Conservation (phyloP, 352 stramenopile species). For the Globisporangium radiosum region DNA sequence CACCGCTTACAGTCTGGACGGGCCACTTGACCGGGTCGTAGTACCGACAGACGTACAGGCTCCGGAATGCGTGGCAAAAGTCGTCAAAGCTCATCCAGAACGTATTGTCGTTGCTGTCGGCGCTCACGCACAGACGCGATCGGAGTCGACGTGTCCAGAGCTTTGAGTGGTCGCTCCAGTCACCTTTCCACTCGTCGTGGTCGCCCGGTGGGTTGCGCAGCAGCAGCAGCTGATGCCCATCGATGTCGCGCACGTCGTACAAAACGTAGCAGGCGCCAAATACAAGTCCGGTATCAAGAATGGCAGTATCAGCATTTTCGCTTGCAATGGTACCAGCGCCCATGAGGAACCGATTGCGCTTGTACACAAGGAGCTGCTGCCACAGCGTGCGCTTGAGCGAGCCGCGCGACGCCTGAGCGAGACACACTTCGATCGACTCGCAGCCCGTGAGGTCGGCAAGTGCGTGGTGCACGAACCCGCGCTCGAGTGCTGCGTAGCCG, state of each 20-base stretch:
- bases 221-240: conserved; percentile 81
- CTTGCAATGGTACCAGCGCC: conserved; percentile 83
- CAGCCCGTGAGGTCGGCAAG: conserved; percentile 84
- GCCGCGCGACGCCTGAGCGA: conserved; percentile 74
- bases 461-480: conserved; percentile 88
- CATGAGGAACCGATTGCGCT: conserved; percentile 87
- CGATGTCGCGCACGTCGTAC: conserved; percentile 85
- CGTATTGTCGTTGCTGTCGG: conserved; percentile 83
- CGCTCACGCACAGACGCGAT: conserved; percentile 54
- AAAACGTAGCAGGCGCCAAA: conserved; percentile 90
- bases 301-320: conserved; percentile 80
- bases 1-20: conserved; percentile 29
- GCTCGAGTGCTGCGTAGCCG: conserved; percentile 80
- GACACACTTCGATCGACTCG: conserved; percentile 85
- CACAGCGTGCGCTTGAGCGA: conserved; percentile 87
- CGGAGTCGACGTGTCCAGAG: conserved; percentile 89
- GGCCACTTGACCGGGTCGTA: conserved; percentile 88
- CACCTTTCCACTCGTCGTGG: conserved; percentile 89
- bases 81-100: conserved; percentile 96
- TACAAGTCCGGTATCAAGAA: conserved; percentile 86
- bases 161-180: conserved; percentile 89
- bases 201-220: conserved; percentile 91
- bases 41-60: conserved; percentile 89
- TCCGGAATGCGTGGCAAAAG: conserved; percentile 88
- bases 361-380: conserved; percentile 83